phyloP scores from a whole-genome alignment of 2,329 filamentous ascomycete species.

The Celoporthe dispersa region DNA sequence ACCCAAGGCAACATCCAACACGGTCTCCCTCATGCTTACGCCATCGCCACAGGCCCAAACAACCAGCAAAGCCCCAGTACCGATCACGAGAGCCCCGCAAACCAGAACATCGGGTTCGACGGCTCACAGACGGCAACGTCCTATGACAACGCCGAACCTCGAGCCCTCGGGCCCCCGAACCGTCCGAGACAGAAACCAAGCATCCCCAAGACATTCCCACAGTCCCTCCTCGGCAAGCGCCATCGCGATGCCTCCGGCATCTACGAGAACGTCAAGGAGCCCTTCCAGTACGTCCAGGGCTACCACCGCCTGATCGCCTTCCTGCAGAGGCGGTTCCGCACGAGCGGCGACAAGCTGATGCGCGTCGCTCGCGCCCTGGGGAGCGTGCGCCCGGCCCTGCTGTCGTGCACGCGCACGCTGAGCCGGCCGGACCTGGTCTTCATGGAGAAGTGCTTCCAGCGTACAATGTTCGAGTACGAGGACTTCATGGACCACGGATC shows the following conservation, averaged over 20 bases:
- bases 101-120: constrained; percentile 56
- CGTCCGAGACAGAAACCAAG: constrained; percentile 51
- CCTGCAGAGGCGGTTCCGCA: constrained; percentile 76
- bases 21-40: constrained; percentile 67
- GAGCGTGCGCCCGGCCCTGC: constrained; percentile 90
- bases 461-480: constrained; percentile 90
- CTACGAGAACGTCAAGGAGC: constrained; percentile 87
- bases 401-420: constrained; percentile 87
- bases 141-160: constrained; percentile 34
- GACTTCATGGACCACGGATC: constrained; percentile 88
- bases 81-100: constrained; percentile 64
- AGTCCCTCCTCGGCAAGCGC: constrained; percentile 61
- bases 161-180: constrained; percentile 35
- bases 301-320: constrained; percentile 88
- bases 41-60: constrained; percentile 65
- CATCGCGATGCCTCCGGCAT: constrained; percentile 79
- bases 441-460: constrained; percentile 96
- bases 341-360: constrained; percentile 67
- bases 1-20: constrained; percentile 64
- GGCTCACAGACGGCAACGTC: constrained; percentile 54
- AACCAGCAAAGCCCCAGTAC: constrained; percentile 68
- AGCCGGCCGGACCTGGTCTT: constrained; percentile 90
- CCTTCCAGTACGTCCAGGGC: constrained; percentile 87
- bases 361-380: constrained; percentile 87
- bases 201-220: constrained; percentile 48